These are phyloP conservation scores for Nannochloris sp. DNA, from an alignment of 139 green algal genomes.

Conservation along the genomic window DNA sequence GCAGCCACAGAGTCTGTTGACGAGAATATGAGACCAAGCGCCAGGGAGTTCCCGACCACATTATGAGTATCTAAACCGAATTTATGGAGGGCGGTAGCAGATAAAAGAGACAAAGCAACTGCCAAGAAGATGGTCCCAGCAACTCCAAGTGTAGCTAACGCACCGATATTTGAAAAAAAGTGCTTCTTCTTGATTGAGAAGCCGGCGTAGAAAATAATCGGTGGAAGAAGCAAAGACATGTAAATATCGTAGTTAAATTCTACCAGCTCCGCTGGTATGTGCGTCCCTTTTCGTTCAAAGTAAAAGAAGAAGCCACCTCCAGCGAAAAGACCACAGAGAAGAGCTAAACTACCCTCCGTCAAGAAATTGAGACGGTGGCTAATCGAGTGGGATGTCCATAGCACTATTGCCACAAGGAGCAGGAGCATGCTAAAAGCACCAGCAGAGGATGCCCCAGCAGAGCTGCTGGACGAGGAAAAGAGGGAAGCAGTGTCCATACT, in stretches of 20 bases:
- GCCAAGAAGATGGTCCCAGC: constrained; percentile 52
- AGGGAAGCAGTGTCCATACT: neutral
- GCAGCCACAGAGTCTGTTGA: constrained; percentile 82
- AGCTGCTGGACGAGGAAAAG: neutral
- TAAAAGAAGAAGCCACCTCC: constrained; percentile 29
- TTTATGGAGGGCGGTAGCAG: neutral
- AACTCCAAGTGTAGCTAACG: constrained; percentile 58
- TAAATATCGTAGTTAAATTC: constrained; percentile 52
- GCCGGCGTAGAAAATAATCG: constrained; percentile 79
- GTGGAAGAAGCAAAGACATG: constrained; percentile 60
- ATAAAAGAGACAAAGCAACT: neutral
- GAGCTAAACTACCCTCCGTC: constrained; percentile 27
- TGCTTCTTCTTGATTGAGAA: constrained; percentile 75
- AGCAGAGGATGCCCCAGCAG: neutral
- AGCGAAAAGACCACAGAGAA: constrained; percentile 25
- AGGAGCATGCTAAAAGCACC: neutral
- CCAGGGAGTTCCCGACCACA: constrained; percentile 44
- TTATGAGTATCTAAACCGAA: neutral
- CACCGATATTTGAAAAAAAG: constrained; percentile 71
- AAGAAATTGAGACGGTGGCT: neutral
- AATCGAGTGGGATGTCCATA: neutral
- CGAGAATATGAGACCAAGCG: constrained; percentile 80
- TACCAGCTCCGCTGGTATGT: constrained; percentile 36
- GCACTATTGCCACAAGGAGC: neutral
- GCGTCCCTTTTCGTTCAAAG: constrained; percentile 31